Base-by-base conservation (phyloP, 2,329 filamentous ascomycete species). In the Botrytis hyacinthi region DNA sequence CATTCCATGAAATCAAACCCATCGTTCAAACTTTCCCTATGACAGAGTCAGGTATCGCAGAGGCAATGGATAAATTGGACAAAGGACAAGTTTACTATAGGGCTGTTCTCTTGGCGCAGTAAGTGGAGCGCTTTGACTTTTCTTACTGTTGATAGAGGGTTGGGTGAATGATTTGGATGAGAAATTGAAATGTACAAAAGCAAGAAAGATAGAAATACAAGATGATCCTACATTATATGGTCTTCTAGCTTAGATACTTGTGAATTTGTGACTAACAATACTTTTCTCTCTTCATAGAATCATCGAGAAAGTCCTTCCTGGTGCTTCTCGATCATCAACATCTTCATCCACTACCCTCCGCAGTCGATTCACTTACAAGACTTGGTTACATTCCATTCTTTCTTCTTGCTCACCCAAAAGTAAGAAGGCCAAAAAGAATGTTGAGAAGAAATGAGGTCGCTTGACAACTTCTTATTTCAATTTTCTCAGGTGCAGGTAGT, bases 21-120 rank as follows among this genome's bases (percentile, higher is more conserved):
- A 88, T 87, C 86, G 83, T 90, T 37, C 81, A 88, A 78, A 81
- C 84, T 78, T 84, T 86, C 57, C 84, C 85, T 0, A 84, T 91
- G 84, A 86, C 84, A 75, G 84, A 87, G 9, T 85, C 85, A 7
- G 79, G 78, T n/a, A 76, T 79, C 7, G 89, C 89, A 79, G 79
- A 86, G 78, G 85, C 84, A 7, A 82, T 91, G 51, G 78, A 88
- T 22, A 88, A 89, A 74, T 84, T 90, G 82, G 84, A 87, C 20
- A 81, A 81, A 0, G 88, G 88, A 2, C 87, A 88, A 81, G 85
- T 86, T 40, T 82, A 85, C 44, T 87, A 86, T 77, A 80, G 86
- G 68, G 86, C 84, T 71, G 84, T 86, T 10, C 62, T 79, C 48
- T 48, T 73, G 29, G 67, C 72, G 62, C 71, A 72, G 62, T 72